These are phyloP conservation scores for Cunninghamia lanceolata DNA, from an alignment of 75 land plant genomes.

Conservation along the genomic window DNA sequence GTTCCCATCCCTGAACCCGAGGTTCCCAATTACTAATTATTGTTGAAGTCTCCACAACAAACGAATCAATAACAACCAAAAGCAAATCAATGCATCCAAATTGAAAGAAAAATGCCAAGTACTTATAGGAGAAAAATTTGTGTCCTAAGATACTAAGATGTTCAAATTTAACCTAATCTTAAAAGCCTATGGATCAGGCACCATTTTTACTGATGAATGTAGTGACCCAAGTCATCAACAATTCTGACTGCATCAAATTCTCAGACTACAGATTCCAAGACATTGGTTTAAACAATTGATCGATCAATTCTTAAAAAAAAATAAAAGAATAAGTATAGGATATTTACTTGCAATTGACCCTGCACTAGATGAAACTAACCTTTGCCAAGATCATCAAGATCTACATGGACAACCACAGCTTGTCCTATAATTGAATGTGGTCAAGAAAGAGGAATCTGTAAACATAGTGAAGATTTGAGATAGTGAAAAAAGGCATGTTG, in stretches of 20 bases:
- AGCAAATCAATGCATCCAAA: neutral
- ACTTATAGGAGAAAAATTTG: neutral
- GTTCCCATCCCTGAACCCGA: neutral
- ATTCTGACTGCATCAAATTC: neutral
- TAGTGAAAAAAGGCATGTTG: neutral
- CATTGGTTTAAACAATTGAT: neutral
- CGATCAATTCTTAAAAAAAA: too few relatives aligned
- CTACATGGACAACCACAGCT: conserved; percentile 94
- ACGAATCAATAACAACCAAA: neutral
- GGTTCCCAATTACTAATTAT: neutral
- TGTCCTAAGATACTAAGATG: neutral
- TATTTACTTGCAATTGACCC: too few relatives aligned
- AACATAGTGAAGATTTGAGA: neutral
- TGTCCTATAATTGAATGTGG: conserved; percentile 76
- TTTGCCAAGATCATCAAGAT: conserved; percentile 95
- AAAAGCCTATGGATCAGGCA: neutral
- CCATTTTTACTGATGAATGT: neutral
- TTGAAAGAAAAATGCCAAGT: neutral
- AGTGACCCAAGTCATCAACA: neutral
- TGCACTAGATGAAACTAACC: conserved; percentile 32
- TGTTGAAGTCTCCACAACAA: neutral
- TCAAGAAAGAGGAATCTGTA: conserved; percentile 84
- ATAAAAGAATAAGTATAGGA: neutral
- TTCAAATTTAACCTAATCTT: neutral
- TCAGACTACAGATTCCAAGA: neutral